These are phyloP conservation scores for Cajanus cajan DNA, from an alignment of 306 rosid genomes.

Conservation along the genomic window DNA sequence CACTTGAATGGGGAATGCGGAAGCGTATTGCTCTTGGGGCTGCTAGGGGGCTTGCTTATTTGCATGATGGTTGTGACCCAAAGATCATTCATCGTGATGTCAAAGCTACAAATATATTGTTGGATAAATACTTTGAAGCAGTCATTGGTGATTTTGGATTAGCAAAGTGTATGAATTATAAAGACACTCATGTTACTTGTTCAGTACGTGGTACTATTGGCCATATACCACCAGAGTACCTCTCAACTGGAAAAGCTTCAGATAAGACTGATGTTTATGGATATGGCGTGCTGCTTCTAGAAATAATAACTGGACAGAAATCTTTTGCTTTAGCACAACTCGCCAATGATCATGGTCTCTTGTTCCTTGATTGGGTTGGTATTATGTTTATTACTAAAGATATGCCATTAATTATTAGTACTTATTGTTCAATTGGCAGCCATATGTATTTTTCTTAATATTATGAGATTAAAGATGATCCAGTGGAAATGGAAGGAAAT, in stretches of 20 bases:
- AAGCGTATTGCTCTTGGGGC: slow-evolving; percentile 70
- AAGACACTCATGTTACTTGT: slow-evolving; percentile 85
- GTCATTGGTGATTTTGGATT: slow-evolving; percentile 92
- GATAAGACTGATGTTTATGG: slow-evolving; percentile 94
- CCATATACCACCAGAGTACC: slow-evolving; percentile 89
- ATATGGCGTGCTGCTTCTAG: slow-evolving; percentile 95
- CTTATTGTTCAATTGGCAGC: not conserved
- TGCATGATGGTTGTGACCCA: slow-evolving; percentile 96
- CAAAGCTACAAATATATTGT: slow-evolving; percentile 85
- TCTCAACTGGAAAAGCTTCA: slow-evolving; percentile 84
- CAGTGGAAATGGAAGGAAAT: not conserved
- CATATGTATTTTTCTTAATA: not conserved
- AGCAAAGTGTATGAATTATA: slow-evolving; percentile 86
- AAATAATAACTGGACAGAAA: slow-evolving; percentile 86
- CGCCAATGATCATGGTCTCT: slow-evolving; percentile 75
- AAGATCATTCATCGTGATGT: slow-evolving; percentile 92
- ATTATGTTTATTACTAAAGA: not conserved
- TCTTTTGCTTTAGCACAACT: slow-evolving; percentile 90
- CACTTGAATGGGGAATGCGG: slow-evolving; percentile 69
- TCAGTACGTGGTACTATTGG: slow-evolving; percentile 90
- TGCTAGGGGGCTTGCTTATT: slow-evolving; percentile 90
- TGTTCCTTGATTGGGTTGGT: slow-evolving; percentile 92
- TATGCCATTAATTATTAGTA: not conserved
- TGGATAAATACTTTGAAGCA: slow-evolving; percentile 89
- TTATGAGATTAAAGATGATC: not conserved